phyloP scores from a whole-genome alignment of 2,329 filamentous ascomycete species.

The Alternaria infectoria region DNA sequence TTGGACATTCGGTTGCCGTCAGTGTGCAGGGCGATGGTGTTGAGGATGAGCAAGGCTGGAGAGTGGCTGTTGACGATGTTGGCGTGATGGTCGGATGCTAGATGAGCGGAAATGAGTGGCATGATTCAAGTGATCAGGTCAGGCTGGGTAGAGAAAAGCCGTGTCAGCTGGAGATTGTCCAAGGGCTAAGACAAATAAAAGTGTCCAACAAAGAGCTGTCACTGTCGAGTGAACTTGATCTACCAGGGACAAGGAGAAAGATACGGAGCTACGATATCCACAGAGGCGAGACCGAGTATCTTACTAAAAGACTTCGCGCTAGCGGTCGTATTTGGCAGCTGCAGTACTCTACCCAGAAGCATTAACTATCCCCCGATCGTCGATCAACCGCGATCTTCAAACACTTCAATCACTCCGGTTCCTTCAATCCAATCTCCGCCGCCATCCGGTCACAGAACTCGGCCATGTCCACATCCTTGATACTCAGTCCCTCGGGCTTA shows the following conservation, averaged over 20 bases:
- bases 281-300: background rate
- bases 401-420: background rate
- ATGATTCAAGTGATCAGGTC: background rate
- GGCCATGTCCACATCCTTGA: slow-evolving; percentile 47
- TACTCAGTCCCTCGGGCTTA: slow-evolving; percentile 40
- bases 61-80: slow-evolving; percentile 25
- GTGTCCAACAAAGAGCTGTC: background rate
- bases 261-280: background rate
- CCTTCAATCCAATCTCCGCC: slow-evolving; percentile 34
- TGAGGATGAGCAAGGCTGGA: slow-evolving; percentile 11
- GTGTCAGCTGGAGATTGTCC: too few species aligned
- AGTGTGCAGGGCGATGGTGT: slow-evolving; percentile 19
- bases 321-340: background rate
- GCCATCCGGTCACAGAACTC: slow-evolving; percentile 44
- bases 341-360: background rate
- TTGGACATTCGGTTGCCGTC: slow-evolving; percentile 18
- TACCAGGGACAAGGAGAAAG: background rate
- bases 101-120: too few species aligned
- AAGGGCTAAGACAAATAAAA: background rate
- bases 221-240: background rate
- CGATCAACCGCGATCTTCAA: background rate
- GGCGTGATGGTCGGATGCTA: slow-evolving; percentile 16
- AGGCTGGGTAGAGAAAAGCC: background rate
- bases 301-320: background rate
- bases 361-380: background rate